Base-by-base conservation (phyloP, 371 early-diverging fungal genomes). In the Lichtheimia ramosa region DNA sequence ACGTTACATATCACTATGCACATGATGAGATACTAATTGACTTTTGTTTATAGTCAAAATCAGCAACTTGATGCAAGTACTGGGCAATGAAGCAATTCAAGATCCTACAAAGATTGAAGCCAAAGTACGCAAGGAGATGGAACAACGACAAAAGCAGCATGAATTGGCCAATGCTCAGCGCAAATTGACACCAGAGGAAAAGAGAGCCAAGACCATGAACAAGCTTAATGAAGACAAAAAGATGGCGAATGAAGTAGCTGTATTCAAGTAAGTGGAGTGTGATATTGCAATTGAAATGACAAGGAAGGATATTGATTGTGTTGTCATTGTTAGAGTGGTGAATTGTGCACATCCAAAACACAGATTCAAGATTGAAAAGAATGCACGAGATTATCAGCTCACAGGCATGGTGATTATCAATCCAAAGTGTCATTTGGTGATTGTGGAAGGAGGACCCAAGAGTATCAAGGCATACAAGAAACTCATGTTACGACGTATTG, bases 41-140 rank as follows among this genome's bases (percentile, higher is more conserved):
- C 0, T 40, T 43, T 27, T 25, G 4, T 34, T 23, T 42, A 13
- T 50, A 81, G 89, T 97, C 20, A 92, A 89, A 63, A 83, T 96
- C 61, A 84, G 91, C 65, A 98, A 97, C 70, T 77, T 98, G 73
- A 96, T 96, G 96, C 82, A 90, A 21, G 94, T 96, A 0, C 75
- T 96, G 59, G 97, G 94, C 10, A 86, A 88, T 40, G 93, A 96
- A 58, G 92, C 96, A 0, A 88, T 97, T 12, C 89, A 91, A 63
- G 96, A 96, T 62, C 99, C 99, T 0, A 96, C 97, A 2, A 86
- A 90, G 66, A 81, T 96, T 8, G 99, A 96, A 70, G 93, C 94
- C 6, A 74, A 85, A 48, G 96, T 97, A 12, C 83, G 93, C 14
- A 86, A 79, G 59, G 95, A 97, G 66, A 87, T 96, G 82, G 84